Percentiles rank a stretch among this genome's conserved stretches.
phyloP scores from a whole-genome alignment of 805 yeast genomes.

The Metschnikowia dekortorum region DNA sequence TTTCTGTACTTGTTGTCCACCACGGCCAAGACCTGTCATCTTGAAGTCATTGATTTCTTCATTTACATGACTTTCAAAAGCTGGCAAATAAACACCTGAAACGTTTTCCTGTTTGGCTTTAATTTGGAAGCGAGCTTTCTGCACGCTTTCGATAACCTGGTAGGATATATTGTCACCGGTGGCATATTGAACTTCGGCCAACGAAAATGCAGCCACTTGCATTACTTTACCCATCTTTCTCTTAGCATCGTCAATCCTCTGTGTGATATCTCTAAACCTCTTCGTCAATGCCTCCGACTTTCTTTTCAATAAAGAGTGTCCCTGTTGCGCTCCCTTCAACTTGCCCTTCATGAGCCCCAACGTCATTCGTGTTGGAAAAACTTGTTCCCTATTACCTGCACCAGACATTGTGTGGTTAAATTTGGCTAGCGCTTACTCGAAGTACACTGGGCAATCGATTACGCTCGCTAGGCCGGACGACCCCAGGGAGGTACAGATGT shows the following conservation, averaged over 20 bases:
- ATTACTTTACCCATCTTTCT: constrained; percentile 96
- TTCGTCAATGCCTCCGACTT: constrained; percentile 96
- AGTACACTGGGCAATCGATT: background rate
- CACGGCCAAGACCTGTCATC: constrained; percentile 95
- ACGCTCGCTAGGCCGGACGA: constrained; percentile 9
- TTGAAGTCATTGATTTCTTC: constrained; percentile 89
- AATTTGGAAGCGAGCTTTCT: constrained; percentile 84
- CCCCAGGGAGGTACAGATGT: constrained; percentile 8
- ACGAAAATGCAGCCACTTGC: constrained; percentile 97
- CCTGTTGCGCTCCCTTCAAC: constrained; percentile 95
- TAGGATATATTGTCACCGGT: constrained; percentile 94
- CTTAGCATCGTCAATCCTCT: constrained; percentile 89
- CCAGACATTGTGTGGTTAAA: constrained; percentile 46
- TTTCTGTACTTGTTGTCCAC: constrained; percentile 96
- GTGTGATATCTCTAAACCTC: constrained; percentile 92
- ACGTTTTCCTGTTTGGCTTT: constrained; percentile 93
- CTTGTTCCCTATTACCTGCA: constrained; percentile 84
- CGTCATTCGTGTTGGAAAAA: constrained; percentile 97
- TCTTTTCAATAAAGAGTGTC: constrained; percentile 88
- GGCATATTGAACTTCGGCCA: constrained; percentile 96
- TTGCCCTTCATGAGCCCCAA: constrained; percentile 91
- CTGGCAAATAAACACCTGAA: constrained; percentile 91
- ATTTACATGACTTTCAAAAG: constrained; percentile 80
- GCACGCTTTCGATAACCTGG: constrained; percentile 93
- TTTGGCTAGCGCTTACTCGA: background rate